Conservation (phyloP, 305 asterid species). For the Fraxinus platypoda region DNA sequence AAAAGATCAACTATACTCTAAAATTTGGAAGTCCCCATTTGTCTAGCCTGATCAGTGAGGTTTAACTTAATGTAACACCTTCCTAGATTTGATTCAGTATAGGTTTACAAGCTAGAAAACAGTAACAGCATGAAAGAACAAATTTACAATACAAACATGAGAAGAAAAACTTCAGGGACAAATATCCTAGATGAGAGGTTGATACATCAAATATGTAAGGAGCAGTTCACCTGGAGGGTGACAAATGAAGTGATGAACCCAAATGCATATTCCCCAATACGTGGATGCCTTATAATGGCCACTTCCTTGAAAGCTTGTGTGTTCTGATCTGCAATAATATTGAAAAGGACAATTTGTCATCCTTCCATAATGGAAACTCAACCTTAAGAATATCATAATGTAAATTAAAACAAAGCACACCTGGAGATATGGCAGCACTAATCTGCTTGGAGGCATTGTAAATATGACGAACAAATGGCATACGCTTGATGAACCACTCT, state of each 20-base stretch:
- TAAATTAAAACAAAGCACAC: not conserved
- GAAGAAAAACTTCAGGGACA: not conserved
- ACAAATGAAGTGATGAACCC: conserved; percentile 8
- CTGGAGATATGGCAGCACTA: conserved; percentile 13
- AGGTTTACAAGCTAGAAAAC: not conserved
- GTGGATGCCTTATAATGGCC: conserved; percentile 12
- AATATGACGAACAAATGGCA: conserved; percentile 18
- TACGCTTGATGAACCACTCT: conserved; percentile 25
- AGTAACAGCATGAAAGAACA: not conserved
- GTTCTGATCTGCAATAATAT: conserved; percentile 6
- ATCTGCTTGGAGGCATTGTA: not conserved
- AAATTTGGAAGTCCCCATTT: not conserved
- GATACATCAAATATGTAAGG: not conserved
- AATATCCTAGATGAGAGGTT: not conserved
- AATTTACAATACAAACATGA: not conserved
- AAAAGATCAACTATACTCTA: not conserved
- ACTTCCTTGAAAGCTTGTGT: conserved; percentile 4
- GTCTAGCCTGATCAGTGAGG: not conserved
- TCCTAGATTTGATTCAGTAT: not conserved
- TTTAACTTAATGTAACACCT: not conserved
- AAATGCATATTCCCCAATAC: conserved; percentile 7
- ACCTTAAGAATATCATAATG: not conserved
- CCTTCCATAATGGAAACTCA: not conserved
- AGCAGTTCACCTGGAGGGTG: not conserved
- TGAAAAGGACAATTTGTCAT: not conserved